Evolutionary conservation across 345 rosid genomes (phyloP), one percentile per base, ranked within the genome.

Genomic region (Aegle marmelos): DNA sequence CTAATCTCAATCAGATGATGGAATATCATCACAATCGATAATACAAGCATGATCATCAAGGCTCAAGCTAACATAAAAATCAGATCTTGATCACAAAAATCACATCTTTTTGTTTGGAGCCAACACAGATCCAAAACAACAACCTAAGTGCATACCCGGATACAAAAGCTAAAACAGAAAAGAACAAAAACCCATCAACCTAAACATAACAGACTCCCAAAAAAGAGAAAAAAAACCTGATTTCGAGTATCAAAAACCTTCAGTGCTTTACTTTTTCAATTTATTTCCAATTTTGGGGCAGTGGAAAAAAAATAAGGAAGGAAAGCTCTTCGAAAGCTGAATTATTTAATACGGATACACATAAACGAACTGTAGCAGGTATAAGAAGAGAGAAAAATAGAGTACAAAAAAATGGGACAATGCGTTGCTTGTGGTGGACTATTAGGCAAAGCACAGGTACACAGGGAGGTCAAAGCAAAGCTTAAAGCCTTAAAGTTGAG

Each of bases 11-110:
- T 21, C 76, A 53, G 22, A 69, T 73, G 73, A 59, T 6, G 13
- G 57, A 60, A 60, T 56, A 65, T 56, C 28, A 66, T 45, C 70
- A 54, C 13, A 81, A 66, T 54, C 65, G 31, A 57, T 39, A 22
- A 56, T 50, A 78, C 9, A 33, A 74, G 71, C 74, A 48, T 14
- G 75, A 84, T 68, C 78, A 7, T 57, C 78, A 80, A 66, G 39
- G n/a, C 28, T 61, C 50, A 79, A 68, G 68, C 33, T 28, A 69
- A 37, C 54, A 70, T 3, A 74, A 68, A 86, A 73, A 39, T 27
- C 86, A 87, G 94, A 90, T 89, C 92, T 86, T 77, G 86, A 80
- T 78, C 65, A 70, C 57, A 72, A 34, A 73, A 77, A 78, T 10
- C 68, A 75, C 39, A 31, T 30, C 59, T 79, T 79, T 64, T 22